Conservation (phyloP, 2,329 filamentous ascomycete genomes). For the Coniochaeta sp. region DNA sequence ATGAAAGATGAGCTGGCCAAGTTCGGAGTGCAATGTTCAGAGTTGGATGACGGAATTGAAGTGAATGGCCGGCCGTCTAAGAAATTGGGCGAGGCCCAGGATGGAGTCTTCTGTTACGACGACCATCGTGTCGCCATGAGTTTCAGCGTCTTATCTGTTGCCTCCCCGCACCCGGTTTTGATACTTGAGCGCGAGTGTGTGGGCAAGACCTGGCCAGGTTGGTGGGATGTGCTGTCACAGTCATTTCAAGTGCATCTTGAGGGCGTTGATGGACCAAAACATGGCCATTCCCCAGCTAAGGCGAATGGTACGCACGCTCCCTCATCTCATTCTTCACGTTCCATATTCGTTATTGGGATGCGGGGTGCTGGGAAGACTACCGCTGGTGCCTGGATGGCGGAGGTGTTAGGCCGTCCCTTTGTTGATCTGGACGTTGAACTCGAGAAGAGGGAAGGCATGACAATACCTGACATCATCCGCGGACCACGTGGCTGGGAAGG, state of each 20-base stretch:
- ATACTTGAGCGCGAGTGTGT: conserved; percentile 88
- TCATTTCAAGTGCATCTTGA: conserved; percentile 70
- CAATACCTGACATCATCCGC: conserved; percentile 81
- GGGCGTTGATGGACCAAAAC: conserved; percentile 52
- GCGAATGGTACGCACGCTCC: conserved; percentile 20
- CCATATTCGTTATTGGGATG: conserved; percentile 95
- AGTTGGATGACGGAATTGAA: conserved; percentile 92
- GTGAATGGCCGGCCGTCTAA: conserved; percentile 45
- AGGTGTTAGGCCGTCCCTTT: conserved; percentile 66
- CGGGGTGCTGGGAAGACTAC: conserved; percentile 95
- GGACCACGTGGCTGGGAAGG: conserved; percentile 70
- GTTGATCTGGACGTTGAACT: conserved; percentile 85
- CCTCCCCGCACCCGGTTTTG: conserved; percentile 62
- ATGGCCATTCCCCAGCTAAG: conserved; percentile 16
- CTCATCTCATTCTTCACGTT: conserved; percentile 41
- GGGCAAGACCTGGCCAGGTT: conserved; percentile 97
- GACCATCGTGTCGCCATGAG: conserved; percentile 98
- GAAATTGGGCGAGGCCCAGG: conserved; percentile 46
- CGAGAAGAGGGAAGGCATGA: conserved; percentile 63
- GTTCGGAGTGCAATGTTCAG: conserved; percentile 78
- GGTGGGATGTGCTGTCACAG: conserved; percentile 86
- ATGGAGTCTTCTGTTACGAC: conserved; percentile 84
- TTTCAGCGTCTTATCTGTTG: conserved; percentile 79
- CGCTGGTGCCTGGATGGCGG: conserved; percentile 76
- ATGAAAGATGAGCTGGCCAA: conserved; percentile 95